Base-by-base conservation (phyloP, 306 rosid species). In the Castanospermum australe region DNA sequence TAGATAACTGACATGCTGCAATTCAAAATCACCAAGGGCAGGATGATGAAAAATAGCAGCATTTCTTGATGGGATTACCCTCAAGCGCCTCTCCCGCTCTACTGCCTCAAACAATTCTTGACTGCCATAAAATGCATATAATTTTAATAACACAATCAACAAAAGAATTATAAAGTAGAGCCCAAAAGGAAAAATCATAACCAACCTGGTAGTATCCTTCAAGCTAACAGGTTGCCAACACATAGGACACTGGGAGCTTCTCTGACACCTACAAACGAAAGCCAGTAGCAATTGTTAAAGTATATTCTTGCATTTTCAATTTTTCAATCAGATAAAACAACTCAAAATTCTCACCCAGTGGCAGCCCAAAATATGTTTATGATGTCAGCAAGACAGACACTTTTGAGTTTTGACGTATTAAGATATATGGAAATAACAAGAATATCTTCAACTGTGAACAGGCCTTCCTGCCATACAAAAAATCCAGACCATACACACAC, bases 241-340 rank as follows among this genome's bases (percentile, higher is more conserved):
- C 94, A 91, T 89, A 17, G 98, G 98, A 76, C 98, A 93, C 47
- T 89, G 92, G 12, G 98, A 89, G 61, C 97, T 93, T 86, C 97
- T 82, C 69, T 93, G 98, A 83, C 94, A 89, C 98, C 98, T 91
- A 67, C 41, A 77, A 42, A 75, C 62, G 63, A 47, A 30, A 81
- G 47, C 45, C 45, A 18, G 36, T 45, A 61, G 7, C 47, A 42
- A 44, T 42, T 44, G 22, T 33, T 28, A n/a, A 22, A 15, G 32
- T 41, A 15, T 77, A 61, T 67, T 6, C 10, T 56, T 38, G 52
- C 60, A 73, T 64, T 20, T 74, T 36, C 64, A 77, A 51, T n/a
- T 64, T 20, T 74, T 36, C 64, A 77, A 51, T n/a, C 20, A 41
- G 21, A 78, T 33, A 57, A n/a, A 48, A 44, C 20, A 79, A 57